Conservation (phyloP, 2,329 filamentous ascomycete species). For the Aspergillus sp. region DNA sequence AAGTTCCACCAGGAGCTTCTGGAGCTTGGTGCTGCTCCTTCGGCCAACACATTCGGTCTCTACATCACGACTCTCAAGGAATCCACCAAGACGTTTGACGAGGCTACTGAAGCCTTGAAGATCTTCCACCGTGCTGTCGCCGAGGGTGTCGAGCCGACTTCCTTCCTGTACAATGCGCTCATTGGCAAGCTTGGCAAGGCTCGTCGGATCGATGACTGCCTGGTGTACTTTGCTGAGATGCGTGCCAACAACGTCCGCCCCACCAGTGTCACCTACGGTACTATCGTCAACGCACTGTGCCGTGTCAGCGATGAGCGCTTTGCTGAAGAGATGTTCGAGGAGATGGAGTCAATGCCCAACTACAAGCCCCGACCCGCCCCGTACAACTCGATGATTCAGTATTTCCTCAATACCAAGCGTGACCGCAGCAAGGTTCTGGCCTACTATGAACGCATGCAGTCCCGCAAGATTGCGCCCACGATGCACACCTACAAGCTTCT, state of each 20-base stretch:
- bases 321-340: slow-evolving; percentile 94
- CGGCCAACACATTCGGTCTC: slow-evolving; percentile 93
- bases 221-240: slow-evolving; percentile 99
- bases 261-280: slow-evolving; percentile 95
- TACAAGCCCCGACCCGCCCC: slow-evolving; percentile 96
- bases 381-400: slow-evolving; percentile 99
- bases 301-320: slow-evolving; percentile 97
- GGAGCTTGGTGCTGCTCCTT: slow-evolving; percentile 82
- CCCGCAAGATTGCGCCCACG: slow-evolving; percentile 79
- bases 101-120: slow-evolving; percentile 92
- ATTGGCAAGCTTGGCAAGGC: slow-evolving; percentile 98
- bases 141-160: slow-evolving; percentile 91
- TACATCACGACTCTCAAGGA: slow-evolving; percentile 99
- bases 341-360: slow-evolving; percentile 98
- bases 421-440: slow-evolving; percentile 88
- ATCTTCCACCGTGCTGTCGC: slow-evolving; percentile 92
- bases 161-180: slow-evolving; percentile 95
- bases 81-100: slow-evolving; percentile 94
- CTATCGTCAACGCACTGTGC: slow-evolving; percentile 94
- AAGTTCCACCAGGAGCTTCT: slow-evolving; percentile 88
- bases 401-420: slow-evolving; percentile 95
- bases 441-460: slow-evolving; percentile 93
- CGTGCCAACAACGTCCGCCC: slow-evolving; percentile 84
- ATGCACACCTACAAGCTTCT: slow-evolving; percentile 97
- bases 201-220: slow-evolving; percentile 92